These are phyloP conservation scores for Coelastrella sp. DNA, from an alignment of 139 green algal species.

Conservation along the genomic window DNA sequence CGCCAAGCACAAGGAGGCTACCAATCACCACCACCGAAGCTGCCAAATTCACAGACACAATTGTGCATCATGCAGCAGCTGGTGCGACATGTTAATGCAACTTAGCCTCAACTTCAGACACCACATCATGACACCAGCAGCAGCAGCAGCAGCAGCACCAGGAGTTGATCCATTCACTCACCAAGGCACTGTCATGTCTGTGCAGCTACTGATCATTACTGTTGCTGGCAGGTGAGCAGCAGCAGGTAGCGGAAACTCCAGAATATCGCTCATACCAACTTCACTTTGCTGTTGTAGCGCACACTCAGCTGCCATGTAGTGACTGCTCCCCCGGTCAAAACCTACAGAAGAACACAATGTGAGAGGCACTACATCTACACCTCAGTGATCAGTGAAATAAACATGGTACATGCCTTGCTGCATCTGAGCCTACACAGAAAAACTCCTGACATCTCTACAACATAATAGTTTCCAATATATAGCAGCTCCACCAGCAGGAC, in stretches of 20 bases:
- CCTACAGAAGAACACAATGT: conserved; percentile 3
- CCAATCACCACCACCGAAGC: no score
- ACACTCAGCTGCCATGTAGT: background rate
- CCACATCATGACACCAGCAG: background rate
- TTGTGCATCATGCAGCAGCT: no score
- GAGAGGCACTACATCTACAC: background rate
- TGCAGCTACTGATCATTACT: conserved; percentile 65
- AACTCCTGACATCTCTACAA: no score
- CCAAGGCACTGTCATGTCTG: conserved; percentile 73
- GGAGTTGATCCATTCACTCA: background rate
- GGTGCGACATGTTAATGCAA: no score
- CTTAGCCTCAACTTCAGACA: background rate
- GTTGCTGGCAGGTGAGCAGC: conserved; percentile 62
- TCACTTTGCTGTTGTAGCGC: conserved; percentile 16
- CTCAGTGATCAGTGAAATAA: background rate
- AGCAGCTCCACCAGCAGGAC: background rate
- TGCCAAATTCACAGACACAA: no score
- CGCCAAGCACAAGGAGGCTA: no score
- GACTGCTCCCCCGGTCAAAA: conserved; percentile 36
- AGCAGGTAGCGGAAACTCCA: conserved; percentile 42
- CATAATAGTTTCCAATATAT: no score
- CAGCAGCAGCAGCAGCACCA: no score
- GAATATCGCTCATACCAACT: background rate
- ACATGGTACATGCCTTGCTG: no score
- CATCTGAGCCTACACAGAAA: no score